Evolutionary conservation across 1,139 yeast species (phyloP).

Genomic region (Pichia sp.): DNA sequence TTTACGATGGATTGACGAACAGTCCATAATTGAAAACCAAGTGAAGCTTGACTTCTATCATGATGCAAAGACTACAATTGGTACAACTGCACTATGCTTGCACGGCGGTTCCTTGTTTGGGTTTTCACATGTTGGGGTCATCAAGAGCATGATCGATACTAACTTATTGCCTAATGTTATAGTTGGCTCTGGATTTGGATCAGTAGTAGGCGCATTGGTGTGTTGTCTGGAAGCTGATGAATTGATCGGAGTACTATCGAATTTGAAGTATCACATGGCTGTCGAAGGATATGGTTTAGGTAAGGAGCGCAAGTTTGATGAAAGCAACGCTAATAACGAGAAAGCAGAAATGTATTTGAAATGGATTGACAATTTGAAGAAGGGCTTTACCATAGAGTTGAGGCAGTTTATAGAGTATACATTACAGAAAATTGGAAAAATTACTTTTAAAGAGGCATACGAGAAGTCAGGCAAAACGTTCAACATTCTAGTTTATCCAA

Average conservation of each 20-base stretch:
- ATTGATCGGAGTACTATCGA: constrained; percentile 11
- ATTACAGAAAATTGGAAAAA: constrained; percentile 67
- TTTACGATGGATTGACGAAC: constrained; percentile 45
- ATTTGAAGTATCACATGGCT: constrained; percentile 12
- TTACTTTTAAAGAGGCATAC: constrained; percentile 92
- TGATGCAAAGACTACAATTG: constrained; percentile 85
- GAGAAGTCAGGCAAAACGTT: constrained; percentile 77
- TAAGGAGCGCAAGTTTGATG: constrained; percentile 47
- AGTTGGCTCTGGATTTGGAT: constrained; percentile 94
- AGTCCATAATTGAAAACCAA: constrained; percentile 39
- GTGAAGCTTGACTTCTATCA: constrained; percentile 80
- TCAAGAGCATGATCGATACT: constrained; percentile 69
- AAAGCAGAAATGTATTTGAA: constrained; percentile 10
- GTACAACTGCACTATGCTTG: constrained; percentile 80
- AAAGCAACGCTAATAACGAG: neutral
- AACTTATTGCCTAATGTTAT: constrained; percentile 78
- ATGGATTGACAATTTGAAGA: constrained; percentile 33
- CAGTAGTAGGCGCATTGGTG: constrained; percentile 82
- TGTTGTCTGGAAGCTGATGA: constrained; percentile 64
- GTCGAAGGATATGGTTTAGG: constrained; percentile 29
- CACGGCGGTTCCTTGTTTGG: constrained; percentile 97
- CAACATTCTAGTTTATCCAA: constrained; percentile 86
- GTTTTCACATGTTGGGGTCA: constrained; percentile 87
- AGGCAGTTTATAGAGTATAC: constrained; percentile 76
- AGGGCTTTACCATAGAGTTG: constrained; percentile 84